Conservation (phyloP, 177 flowering plant species). For the Vitis hybrid region DNA sequence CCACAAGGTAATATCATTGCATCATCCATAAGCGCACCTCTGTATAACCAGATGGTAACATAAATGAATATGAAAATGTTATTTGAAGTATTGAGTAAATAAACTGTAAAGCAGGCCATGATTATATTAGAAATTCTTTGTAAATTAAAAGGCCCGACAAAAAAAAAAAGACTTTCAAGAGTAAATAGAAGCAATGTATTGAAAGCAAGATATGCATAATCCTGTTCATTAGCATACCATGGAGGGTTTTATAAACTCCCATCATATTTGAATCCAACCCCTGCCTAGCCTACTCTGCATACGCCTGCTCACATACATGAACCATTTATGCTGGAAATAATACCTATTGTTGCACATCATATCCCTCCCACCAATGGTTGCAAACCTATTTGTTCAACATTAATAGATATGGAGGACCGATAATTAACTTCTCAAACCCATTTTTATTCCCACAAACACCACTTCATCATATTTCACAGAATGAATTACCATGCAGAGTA, state of each 20-base stretch:
- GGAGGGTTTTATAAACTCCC: too few species aligned
- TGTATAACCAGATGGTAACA: slow-evolving; percentile 22
- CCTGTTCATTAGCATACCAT: too few species aligned
- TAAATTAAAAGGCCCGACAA: too few species aligned
- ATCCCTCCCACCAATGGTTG: not conserved
- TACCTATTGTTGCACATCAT: not conserved
- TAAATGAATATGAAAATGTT: not conserved
- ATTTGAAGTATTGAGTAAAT: too few species aligned
- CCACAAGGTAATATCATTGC: slow-evolving; percentile 96
- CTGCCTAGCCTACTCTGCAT: too few species aligned
- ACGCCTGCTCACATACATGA: too few species aligned
- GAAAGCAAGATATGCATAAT: too few species aligned
- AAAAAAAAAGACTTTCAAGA: too few species aligned
- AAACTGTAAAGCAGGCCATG: too few species aligned
- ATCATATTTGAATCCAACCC: too few species aligned
- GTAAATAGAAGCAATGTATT: too few species aligned
- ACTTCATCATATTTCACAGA: not conserved
- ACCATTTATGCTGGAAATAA: not conserved
- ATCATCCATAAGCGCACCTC: slow-evolving; percentile 88
- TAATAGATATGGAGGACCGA: not conserved
- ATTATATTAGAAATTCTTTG: too few species aligned
- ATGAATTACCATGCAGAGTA: not conserved
- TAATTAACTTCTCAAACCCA: not conserved
- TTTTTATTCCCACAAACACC: not conserved
- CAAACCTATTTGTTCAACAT: not conserved